A percentile compares a stretch with the other conserved stretches of the same genome.
These are phyloP conservation scores for Fusarium scirpi DNA, from an alignment of 2,329 filamentous ascomycete species.

Conservation along the genomic window DNA sequence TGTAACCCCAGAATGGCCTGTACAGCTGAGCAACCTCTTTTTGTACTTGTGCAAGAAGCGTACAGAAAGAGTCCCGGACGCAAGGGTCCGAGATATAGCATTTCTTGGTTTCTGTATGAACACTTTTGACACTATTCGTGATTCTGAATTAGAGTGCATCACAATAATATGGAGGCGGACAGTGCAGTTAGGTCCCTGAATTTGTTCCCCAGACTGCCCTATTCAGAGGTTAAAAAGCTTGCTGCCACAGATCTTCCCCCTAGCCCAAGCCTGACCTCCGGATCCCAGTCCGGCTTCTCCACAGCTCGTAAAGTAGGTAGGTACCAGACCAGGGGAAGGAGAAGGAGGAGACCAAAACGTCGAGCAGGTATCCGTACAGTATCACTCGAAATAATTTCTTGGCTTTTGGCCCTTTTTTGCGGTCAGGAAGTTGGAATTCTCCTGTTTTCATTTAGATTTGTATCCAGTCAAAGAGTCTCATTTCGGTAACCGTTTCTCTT, in stretches of 20 bases:
- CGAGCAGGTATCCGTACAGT: constrained; percentile 7
- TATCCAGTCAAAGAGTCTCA: constrained; percentile 6
- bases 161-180: too few relatives aligned
- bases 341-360: constrained; percentile 3
- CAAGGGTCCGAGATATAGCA: not conserved
- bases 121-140: not conserved
- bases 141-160: not conserved
- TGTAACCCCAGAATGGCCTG: constrained; percentile 34
- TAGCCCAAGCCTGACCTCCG: constrained; percentile 18
- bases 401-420: constrained; percentile 28
- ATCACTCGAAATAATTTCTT: constrained; percentile 39
- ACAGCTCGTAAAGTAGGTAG: constrained; percentile 13
- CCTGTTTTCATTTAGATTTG: constrained; percentile 11
- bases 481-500: constrained; percentile 12
- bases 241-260: constrained; percentile 6
- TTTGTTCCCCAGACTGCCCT: constrained; percentile 2
- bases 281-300: constrained; percentile 21
- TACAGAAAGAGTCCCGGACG: not conserved
- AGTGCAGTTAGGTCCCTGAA: not conserved
- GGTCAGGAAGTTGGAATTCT: constrained; percentile 24
- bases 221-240: constrained; percentile 7
- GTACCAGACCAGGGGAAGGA: constrained; percentile 19
- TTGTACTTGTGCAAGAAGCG: not conserved
- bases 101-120: not conserved
- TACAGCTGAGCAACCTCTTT: constrained; percentile 22